Conservation (phyloP, 1,139 yeast species). For the Sugiyamaella neomexicana region DNA sequence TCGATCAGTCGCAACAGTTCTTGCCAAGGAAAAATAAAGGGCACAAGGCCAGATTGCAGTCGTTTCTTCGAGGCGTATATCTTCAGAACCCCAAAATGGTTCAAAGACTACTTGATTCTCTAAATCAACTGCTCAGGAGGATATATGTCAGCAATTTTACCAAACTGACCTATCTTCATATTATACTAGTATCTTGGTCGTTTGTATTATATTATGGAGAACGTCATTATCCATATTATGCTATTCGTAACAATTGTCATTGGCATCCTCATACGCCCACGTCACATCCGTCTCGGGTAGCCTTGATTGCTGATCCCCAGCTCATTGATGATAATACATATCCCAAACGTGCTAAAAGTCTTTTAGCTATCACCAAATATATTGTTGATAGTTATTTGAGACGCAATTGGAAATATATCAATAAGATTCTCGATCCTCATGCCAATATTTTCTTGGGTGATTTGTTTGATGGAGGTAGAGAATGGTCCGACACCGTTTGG, state of each 20-base stretch:
- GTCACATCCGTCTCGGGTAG: conserved; percentile 56
- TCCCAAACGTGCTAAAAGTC: conserved; percentile 42
- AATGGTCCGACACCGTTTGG: conserved; percentile 77
- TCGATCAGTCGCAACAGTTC: neutral
- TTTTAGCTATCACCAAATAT: conserved; percentile 39
- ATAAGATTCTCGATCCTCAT: conserved; percentile 66
- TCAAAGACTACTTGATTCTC: neutral
- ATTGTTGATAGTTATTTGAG: conserved; percentile 75
- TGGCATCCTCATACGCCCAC: conserved; percentile 47
- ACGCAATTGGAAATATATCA: conserved; percentile 68
- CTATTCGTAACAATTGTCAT: conserved; percentile 50
- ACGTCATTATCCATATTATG: conserved; percentile 52
- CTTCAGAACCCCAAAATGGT: conserved; percentile 1
- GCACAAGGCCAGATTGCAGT: neutral
- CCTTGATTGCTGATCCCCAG: conserved; percentile 89
- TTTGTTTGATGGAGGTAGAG: conserved; percentile 91
- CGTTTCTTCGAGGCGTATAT: neutral
- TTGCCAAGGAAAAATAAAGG: conserved; percentile 4
- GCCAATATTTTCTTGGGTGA: conserved; percentile 83
- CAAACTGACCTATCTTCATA: conserved; percentile 20
- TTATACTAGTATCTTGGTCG: conserved; percentile 49
- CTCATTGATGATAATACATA: conserved; percentile 75
- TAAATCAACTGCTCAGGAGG: neutral
- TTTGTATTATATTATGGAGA: conserved; percentile 59
- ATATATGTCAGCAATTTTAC: neutral